phyloP scores from a whole-genome alignment of 257 asterid genomes.

The Rehmannia glutinosa region DNA sequence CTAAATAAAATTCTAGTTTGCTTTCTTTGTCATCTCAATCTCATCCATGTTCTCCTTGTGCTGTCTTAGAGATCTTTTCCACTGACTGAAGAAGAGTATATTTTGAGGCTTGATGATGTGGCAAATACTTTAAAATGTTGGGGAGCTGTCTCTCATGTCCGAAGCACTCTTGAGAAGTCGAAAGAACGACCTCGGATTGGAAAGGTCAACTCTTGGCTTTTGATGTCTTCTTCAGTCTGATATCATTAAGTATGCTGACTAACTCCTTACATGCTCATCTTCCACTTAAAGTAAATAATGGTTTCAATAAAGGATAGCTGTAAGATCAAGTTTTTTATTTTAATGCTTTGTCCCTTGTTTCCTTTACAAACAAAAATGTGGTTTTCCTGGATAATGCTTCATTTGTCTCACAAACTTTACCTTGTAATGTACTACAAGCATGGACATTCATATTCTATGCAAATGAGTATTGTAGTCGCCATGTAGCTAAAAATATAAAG shows the following conservation, averaged over 20 bases:
- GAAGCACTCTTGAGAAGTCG: conserved; percentile 68
- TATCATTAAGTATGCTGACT: neutral
- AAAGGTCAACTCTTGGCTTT: conserved; percentile 42
- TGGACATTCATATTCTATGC: too few species aligned
- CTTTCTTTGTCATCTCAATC: conserved; percentile 19
- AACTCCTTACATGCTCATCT: neutral
- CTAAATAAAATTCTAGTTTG: conserved; percentile 11
- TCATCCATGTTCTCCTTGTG: conserved; percentile 21
- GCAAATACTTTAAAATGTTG: conserved; percentile 87
- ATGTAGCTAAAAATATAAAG: too few species aligned
- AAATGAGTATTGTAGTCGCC: too few species aligned
- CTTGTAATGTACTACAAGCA: too few species aligned
- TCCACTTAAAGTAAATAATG: neutral
- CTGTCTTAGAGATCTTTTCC: conserved; percentile 79
- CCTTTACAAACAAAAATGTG: neutral
- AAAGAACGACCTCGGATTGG: conserved; percentile 97
- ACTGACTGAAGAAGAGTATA: conserved; percentile 90
- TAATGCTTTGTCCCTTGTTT: neutral
- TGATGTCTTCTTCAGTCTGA: neutral
- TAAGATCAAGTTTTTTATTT: neutral
- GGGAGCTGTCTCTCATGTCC: conserved; percentile 98
- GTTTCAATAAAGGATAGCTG: neutral
- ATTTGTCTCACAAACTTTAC: too few species aligned
- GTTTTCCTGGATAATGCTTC: neutral
- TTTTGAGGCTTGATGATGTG: conserved; percentile 89